Conservation (phyloP, 1,284 basidiomycete species). For the Moesziomyces globuligerus region DNA sequence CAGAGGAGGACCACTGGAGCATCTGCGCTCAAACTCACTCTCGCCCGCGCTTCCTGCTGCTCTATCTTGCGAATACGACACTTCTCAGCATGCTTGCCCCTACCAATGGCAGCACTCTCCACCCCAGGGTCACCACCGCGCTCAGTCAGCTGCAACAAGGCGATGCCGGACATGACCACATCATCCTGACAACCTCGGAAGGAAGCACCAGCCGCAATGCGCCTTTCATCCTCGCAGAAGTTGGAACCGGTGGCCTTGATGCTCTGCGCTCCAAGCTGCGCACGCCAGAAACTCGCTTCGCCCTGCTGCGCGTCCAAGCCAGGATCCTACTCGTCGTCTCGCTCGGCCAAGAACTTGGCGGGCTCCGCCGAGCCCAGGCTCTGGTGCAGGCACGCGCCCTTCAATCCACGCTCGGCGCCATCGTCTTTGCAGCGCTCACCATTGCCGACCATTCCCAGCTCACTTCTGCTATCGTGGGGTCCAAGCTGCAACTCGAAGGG, state of each 20-base stretch:
- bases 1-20: too few relatives aligned
- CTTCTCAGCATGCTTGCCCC: conserved; percentile 7
- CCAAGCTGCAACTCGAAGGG: conserved; percentile 21
- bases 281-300: conserved; percentile 11
- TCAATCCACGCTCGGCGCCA: conserved; percentile 12
- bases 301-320: conserved; percentile 12
- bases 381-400: conserved; percentile 15
- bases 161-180: conserved; percentile 18
- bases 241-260: conserved; percentile 22
- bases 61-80: not conserved
- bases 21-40: too few relatives aligned
- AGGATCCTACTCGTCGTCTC: conserved; percentile 24
- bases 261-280: conserved; percentile 16
- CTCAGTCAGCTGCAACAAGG: conserved; percentile 10
- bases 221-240: conserved; percentile 11
- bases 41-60: too few relatives aligned
- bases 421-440: conserved; percentile 12
- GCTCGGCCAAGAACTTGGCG: conserved; percentile 14
- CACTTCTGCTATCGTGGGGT: conserved; percentile 16
- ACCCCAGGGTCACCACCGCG: conserved; percentile 16
- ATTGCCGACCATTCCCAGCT: conserved; percentile 15
- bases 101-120: not conserved
- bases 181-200: conserved; percentile 12
- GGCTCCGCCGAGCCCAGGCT: conserved; percentile 17
- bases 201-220: conserved; percentile 5